A percentile compares a stretch with the other conserved stretches of the same genome.
phyloP scores from a whole-genome alignment of 1,139 yeast species.

The Yamadazyma oceani region DNA sequence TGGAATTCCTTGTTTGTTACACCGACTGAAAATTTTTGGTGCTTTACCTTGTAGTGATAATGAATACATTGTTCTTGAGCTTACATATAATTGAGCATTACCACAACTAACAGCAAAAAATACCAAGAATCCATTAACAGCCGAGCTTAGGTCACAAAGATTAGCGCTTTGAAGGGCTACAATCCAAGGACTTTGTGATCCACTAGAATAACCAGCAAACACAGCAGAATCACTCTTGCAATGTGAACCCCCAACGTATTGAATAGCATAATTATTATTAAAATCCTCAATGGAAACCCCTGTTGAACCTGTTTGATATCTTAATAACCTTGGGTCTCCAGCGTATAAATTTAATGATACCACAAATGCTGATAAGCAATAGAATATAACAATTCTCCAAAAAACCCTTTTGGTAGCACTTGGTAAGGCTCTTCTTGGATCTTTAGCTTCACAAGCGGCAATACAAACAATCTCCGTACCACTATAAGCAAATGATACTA shows the following conservation, averaged over 20 bases:
- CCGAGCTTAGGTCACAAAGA: conserved; percentile 60
- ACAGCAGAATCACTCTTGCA: conserved; percentile 33
- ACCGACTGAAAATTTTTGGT: conserved; percentile 57
- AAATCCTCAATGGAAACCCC: conserved; percentile 28
- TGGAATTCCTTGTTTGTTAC: conserved; percentile 71
- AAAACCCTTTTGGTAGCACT: conserved; percentile 75
- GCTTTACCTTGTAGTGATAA: conserved; percentile 71
- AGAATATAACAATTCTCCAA: conserved; percentile 68
- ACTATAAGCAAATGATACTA: conserved; percentile 71
- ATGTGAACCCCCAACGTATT: conserved; percentile 41
- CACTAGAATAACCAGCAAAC: conserved; percentile 55
- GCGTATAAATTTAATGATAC: conserved; percentile 72
- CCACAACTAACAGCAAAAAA: conserved; percentile 79
- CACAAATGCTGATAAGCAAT: conserved; percentile 67
- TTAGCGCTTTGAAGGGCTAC: conserved; percentile 75
- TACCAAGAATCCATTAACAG: conserved; percentile 64
- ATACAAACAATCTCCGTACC: conserved; percentile 84
- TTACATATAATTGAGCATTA: conserved; percentile 72
- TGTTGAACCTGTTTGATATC: conserved; percentile 46
- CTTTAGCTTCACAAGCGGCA: conserved; percentile 84
- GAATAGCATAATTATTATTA: conserved; percentile 31
- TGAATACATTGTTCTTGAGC: conserved; percentile 77
- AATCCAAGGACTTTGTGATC: conserved; percentile 76
- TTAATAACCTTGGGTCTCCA: conserved; percentile 69
- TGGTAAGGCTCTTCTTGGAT: conserved; percentile 77